A percentile compares a stretch with the other conserved stretches of the same genome.
phyloP scores from a whole-genome alignment of 257 asterid genomes.

The Solanum neorickii region DNA sequence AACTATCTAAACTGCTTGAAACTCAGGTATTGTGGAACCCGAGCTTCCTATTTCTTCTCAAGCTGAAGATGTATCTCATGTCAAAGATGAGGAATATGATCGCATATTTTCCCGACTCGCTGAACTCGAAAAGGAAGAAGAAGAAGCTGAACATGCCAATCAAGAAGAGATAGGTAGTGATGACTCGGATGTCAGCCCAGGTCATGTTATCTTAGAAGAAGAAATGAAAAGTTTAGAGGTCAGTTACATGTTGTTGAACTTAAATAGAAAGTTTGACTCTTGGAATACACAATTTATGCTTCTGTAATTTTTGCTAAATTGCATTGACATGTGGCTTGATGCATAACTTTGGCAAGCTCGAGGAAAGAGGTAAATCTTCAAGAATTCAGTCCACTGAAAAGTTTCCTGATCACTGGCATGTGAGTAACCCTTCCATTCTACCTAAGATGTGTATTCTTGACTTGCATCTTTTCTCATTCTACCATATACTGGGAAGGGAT shows the following conservation, averaged over 20 bases:
- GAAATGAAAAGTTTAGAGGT: conserved; percentile 38
- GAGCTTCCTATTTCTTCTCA: conserved; percentile 11
- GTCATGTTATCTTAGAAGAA: conserved; percentile 9
- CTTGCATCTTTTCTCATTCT: background rate
- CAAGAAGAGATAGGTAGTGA: conserved; percentile 23
- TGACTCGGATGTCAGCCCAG: conserved; percentile 7
- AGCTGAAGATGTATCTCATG: conserved; percentile 8
- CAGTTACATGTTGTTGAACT: background rate
- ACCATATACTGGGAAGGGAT: background rate
- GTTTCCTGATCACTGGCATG: conserved; percentile 1
- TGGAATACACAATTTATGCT: background rate
- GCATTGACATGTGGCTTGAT: background rate
- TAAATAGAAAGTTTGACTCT: background rate
- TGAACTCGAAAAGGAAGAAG: conserved; percentile 85
- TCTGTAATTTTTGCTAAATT: background rate
- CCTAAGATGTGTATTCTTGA: background rate
- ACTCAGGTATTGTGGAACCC: conserved; percentile 17
- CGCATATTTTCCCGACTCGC: conserved; percentile 45
- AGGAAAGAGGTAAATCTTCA: background rate
- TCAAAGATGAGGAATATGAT: conserved; percentile 52
- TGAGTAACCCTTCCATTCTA: background rate
- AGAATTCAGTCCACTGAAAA: background rate
- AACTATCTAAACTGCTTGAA: background rate
- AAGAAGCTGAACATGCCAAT: conserved; percentile 46
- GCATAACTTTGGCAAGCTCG: background rate